Evolutionary conservation across 805 yeast species (phyloP).

Genomic region (Yamadazyma akitaensis): DNA sequence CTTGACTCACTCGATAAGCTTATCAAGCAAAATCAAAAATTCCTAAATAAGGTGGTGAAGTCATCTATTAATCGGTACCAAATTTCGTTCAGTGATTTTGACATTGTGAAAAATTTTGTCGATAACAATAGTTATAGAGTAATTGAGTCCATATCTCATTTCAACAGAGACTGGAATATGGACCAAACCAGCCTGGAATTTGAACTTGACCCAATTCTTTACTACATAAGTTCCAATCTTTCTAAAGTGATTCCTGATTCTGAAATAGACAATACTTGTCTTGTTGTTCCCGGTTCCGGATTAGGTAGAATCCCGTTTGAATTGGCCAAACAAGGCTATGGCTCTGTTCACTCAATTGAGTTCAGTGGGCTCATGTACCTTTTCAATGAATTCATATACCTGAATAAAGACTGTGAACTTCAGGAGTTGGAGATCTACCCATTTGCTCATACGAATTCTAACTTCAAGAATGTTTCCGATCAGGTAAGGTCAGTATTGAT

Average conservation of each 20-base stretch:
- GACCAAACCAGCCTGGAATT: neutral
- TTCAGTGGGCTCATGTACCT: constrained; percentile 72
- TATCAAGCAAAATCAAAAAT: constrained; percentile 44
- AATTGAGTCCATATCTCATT: constrained; percentile 70
- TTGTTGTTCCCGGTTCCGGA: constrained; percentile 87
- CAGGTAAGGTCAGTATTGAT: constrained; percentile 48
- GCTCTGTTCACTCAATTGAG: constrained; percentile 69
- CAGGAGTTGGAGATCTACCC: constrained; percentile 35
- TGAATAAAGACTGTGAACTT: constrained; percentile 17
- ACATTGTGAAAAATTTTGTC: constrained; percentile 12
- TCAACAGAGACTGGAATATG: constrained; percentile 75
- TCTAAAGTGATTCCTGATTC: constrained; percentile 25
- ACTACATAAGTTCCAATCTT: constrained; percentile 49
- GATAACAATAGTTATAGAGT: constrained; percentile 33
- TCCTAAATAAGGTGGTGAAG: constrained; percentile 46
- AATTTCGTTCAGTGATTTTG: constrained; percentile 35
- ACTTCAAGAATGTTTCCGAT: constrained; percentile 46
- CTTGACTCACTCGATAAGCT: constrained; percentile 47
- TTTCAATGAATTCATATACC: constrained; percentile 58
- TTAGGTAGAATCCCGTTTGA: constrained; percentile 75
- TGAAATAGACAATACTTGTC: constrained; percentile 39
- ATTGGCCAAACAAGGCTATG: constrained; percentile 40
- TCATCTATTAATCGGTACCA: constrained; percentile 44
- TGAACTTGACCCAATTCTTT: constrained; percentile 46
- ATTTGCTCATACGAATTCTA: constrained; percentile 62